Base-by-base conservation (phyloP, 192 early-diverging fungal species). In the Coemansia sp. region DNA sequence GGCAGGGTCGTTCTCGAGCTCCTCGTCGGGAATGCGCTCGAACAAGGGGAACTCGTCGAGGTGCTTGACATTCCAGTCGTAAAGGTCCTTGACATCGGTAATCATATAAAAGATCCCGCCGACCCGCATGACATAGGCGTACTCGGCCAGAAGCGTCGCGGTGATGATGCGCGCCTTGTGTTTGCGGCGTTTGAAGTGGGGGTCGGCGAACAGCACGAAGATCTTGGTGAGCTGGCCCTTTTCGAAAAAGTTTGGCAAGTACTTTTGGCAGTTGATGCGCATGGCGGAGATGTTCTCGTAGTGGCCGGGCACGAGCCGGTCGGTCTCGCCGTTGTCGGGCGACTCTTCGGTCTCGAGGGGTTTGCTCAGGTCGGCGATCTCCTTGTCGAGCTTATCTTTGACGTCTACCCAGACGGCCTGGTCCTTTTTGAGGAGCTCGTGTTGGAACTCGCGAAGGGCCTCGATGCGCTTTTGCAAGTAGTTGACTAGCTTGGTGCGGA, bases 231-330 rank as follows among this genome's bases (percentile, higher is more conserved):
- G 84, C 84, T 96, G 93, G 21, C 84, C 90, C 80, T 95, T 94
- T 62, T 85, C 81, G 64, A 99, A 99, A 80, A 98, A 97, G 83
- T 97, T 98, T 46, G 93, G 93, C 69, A 92, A 64, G 65, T 94
- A 99, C 73, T 98, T 98, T 91, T 96, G 94, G 38, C 94, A 94
- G 78, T 99, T 99, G 85, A 96, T 96, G 17, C 96, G 87, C 80
- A 94, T 89, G 38, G 97, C 91, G 0, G 93, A 92, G 16, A 97
- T 88, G 71, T 99, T 99, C 60, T 99, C 91, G 70, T 94, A 98
- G 31, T 86, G 83, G 44, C 83, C 88, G 28, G 87, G 79, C 16
- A 74, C 80, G 30, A 79, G 45, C 2, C 76, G 65, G 6, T 46
- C 49, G 37, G 65, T 72, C 41, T 79, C 76, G 30, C 76, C 58